phyloP scores from a whole-genome alignment of 163 green algal species.

The Chlorella variabilis region DNA sequence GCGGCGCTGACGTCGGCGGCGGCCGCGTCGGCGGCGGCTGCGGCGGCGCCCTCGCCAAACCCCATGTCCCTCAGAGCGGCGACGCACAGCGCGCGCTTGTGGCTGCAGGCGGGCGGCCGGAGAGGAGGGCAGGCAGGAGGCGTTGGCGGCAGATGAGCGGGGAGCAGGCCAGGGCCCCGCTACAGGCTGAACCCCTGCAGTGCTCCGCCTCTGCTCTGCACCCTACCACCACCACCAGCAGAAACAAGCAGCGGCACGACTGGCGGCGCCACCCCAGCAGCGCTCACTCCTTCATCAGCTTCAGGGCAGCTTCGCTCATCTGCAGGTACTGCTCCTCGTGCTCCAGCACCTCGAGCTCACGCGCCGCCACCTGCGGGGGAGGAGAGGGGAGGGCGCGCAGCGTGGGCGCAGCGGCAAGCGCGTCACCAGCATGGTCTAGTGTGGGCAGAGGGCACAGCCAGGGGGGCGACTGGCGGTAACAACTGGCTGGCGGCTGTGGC shows the following conservation, averaged over 20 bases:
- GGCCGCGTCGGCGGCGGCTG: neutral
- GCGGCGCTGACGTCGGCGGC: neutral
- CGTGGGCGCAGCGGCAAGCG: too few relatives aligned
- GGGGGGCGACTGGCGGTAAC: neutral
- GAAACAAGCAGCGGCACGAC: too few relatives aligned
- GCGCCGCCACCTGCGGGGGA: neutral
- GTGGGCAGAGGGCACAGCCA: too few relatives aligned
- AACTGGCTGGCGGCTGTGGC: neutral
- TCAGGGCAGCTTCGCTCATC: constrained; percentile 11
- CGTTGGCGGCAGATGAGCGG: neutral
- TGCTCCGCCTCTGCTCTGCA: too few relatives aligned
- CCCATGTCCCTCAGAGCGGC: constrained; percentile 20
- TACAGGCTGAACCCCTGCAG: too few relatives aligned
- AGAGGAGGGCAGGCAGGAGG: neutral
- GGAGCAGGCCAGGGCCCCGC: neutral
- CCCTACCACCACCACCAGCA: too few relatives aligned
- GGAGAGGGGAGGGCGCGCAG: too few relatives aligned
- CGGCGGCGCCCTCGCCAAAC: neutral
- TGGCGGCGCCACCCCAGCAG: too few relatives aligned
- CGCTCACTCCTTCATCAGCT: constrained; percentile 35
- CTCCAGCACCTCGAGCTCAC: constrained; percentile 21
- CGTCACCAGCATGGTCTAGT: too few relatives aligned
- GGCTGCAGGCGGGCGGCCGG: neutral
- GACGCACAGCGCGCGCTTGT: constrained; percentile 30
- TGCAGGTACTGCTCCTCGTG: constrained; percentile 30